Percentiles rank a stretch among this genome's conserved stretches.
phyloP scores from a whole-genome alignment of 2,329 filamentous ascomycete species.

The Epichloe festucae region DNA sequence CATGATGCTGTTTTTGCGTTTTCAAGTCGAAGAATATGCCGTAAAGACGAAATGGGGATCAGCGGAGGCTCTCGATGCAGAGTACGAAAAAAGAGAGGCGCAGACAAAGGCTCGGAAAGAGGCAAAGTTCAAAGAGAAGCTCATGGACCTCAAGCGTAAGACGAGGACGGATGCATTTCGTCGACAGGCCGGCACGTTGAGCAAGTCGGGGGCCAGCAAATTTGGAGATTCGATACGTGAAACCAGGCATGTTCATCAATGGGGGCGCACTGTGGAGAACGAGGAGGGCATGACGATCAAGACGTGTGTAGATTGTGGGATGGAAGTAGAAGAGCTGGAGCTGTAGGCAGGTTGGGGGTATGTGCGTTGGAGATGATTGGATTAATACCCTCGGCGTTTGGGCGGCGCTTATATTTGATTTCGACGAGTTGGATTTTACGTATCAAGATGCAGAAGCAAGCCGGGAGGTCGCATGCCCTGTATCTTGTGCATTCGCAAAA shows the following conservation, averaged over 20 bases:
- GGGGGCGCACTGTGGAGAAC: slow-evolving; percentile 57
- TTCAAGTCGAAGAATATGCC: slow-evolving; percentile 89
- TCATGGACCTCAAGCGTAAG: slow-evolving; percentile 83
- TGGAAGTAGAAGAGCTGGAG: slow-evolving; percentile 67
- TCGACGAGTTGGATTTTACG: neutral
- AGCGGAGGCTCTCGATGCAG: slow-evolving; percentile 69
- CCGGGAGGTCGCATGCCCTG: too few species aligned
- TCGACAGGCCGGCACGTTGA: slow-evolving; percentile 49
- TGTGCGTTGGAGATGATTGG: neutral
- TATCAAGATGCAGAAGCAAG: too few species aligned
- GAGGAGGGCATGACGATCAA: slow-evolving; percentile 66
- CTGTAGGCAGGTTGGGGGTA: slow-evolving; percentile 25
- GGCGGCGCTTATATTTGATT: neutral
- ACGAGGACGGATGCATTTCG: slow-evolving; percentile 85
- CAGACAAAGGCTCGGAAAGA: slow-evolving; percentile 82
- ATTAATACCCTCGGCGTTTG: slow-evolving; percentile 1
- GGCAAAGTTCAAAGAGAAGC: slow-evolving; percentile 78
- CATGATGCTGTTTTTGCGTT: slow-evolving; percentile 95
- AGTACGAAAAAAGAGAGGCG: slow-evolving; percentile 66
- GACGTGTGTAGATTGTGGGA: slow-evolving; percentile 62
- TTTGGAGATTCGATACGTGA: slow-evolving; percentile 69
- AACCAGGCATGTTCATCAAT: slow-evolving; percentile 78
- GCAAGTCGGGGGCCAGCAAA: slow-evolving; percentile 35
- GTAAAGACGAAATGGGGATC: slow-evolving; percentile 86
- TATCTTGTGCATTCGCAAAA: too few species aligned